Evolutionary conservation across 2,329 filamentous ascomycete species (phyloP), one percentile per base, ranked within the genome.

Genomic region (Periconia sp.): DNA sequence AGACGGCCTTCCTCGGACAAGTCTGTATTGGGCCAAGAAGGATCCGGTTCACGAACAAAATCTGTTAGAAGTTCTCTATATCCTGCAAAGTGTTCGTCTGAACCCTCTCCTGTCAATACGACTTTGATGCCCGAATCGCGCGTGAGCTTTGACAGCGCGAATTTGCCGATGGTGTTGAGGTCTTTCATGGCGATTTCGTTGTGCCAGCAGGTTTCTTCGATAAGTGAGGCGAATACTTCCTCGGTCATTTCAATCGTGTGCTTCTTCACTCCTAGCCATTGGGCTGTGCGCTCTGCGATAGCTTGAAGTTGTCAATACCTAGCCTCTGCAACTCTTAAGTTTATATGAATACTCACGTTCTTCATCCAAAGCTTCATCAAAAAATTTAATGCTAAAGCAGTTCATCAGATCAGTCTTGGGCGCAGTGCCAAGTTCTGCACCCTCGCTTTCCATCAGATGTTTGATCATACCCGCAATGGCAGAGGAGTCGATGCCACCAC

Each of bases 401-500:
- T 68, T 65, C 5, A 60, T 68, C 7, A 48, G 32, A 24, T 51
- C 47, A 7, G 66, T 66, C 22, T 47, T 36, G 5, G 50, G 45
- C 19, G 72, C 68, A 29, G 69, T 78, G 12, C 80, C 78, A n/a
- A 80, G 61, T 24, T 68, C 63, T 1, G 41, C 37, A 16, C 71
- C 63, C n/a, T 74, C 70, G 36, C 77, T 63, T 34, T 78, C 68
- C 46, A 56, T 55, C 11, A 59, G 43, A 46, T 82, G 69, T 1
- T 73, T 75, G 2, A 78, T 74, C 53, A 84, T 82, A 3, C 81
- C 81, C 6, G 80, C 80, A 16, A 84, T 63, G 2, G 74, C 70
- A 0, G 80, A 83, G 0, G 78, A 82, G 56, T 84, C 81, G 35
- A 84, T 74, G 1, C 81, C 82, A 4, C 82, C 81, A 16, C 73